Base-by-base conservation (phyloP, 2,329 filamentous ascomycete species). In the Berkeleyomyces rouxiae region DNA sequence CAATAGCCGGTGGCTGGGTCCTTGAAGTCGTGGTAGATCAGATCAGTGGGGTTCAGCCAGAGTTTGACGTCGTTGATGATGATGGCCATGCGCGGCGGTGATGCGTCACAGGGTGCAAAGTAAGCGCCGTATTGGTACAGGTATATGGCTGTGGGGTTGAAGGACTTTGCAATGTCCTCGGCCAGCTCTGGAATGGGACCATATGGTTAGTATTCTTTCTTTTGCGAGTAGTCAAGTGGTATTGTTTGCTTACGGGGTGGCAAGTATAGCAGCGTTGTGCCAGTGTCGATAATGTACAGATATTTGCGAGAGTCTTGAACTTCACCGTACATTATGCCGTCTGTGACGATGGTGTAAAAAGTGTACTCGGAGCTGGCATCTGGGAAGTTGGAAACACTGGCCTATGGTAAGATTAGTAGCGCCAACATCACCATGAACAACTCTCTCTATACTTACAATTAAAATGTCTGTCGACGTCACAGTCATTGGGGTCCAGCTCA, bases 311-410 rank as follows among this genome's bases (percentile, higher is more conserved):
- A 70, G 64, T 77, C 74, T 1, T 70, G 74, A 3, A 71, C 75
- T 47, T 72, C 70, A 33, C 73, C 78, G 68, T 73, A 79, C 65
- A 70, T 69, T 64, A 79, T 71, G 2, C 77, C 78, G 62, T 79
- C 77, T 0, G 76, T 76, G 58, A 80, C 70, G 63, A 81, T 74
- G 16, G 79, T 80, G 67, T 81, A 81, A 68, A 78, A 81, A 2
- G 78, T 79, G 64, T 77, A 76, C 64, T 74, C 69, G 16, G 49
- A 65, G n/a, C 60, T 3, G 68, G 68, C 11, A 58, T 62, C 62
- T 10, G 58, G 58, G 40, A 63, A 59, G n/a, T 69, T 61, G 37
- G 69, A 72, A 42, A 81, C 70, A 58, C 77, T 76, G 49, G 76
- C 75, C 78, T 81, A 58, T 31, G 4, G n/a, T 59, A 36, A 55